Base-by-base conservation (phyloP, 2,329 filamentous ascomycete genomes). In the Exophiala mesophila region DNA sequence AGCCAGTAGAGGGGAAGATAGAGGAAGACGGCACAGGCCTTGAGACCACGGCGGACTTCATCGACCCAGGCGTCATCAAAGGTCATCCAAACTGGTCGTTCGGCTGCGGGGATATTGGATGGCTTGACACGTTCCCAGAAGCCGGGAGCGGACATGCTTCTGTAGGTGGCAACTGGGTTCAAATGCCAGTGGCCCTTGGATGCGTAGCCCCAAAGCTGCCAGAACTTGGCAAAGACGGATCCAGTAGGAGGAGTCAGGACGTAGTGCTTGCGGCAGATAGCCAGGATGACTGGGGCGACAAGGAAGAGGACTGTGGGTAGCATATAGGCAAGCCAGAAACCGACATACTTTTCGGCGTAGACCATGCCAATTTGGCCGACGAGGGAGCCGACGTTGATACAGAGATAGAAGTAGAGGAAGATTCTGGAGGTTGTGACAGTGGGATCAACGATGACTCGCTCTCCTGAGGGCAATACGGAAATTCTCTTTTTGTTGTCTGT, bases 1-100 rank as follows among this genome's bases (percentile, higher is more conserved):
- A 86, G 82, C 65, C 65, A 69, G 57, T 67, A 75, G 7, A 74
- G 61, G n/a, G 71, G 71, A 41, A 67, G 76, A 63, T 72, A 76
- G 48, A 76, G 65, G 63, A 85, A 89, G 23, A 87, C 83, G 51
- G 76, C 72, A 68, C 82, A 85, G 43, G 82, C 82, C 55, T 75
- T 71, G 43, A 85, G 68, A 48, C 83, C 84, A 63, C 84, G 81
- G 39, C 73, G 72, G 36, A 88, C 79, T 59, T 89, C 83, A 59
- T 88, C 84, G 23, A 90, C 85, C 84, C 85, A 90, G 39, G 78
- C 77, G 54, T 90, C 86, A 49, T 90, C 85, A 54, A 88, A 88
- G 0, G 80, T 84, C 82, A 89, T 88, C 83, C 83, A 89, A 0
- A 41, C 29, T 0, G 84, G 84, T 41, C 80, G 79, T 50, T 71